Conservation (phyloP, 257 asterid genomes). For the Solanum etuberosum region DNA sequence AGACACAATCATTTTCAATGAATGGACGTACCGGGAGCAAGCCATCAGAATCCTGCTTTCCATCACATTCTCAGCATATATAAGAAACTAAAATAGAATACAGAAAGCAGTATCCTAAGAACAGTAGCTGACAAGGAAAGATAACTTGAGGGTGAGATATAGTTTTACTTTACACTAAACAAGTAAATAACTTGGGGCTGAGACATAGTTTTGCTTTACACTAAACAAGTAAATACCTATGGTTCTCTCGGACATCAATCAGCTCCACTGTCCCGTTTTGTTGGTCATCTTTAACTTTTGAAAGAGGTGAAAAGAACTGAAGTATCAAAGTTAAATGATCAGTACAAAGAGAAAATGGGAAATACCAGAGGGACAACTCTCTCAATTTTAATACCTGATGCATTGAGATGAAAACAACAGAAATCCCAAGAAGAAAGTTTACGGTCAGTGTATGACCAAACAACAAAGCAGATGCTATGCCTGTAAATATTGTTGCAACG, state of each 20-base stretch:
- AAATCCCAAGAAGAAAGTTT: slow-evolving; percentile 89
- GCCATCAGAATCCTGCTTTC: background rate
- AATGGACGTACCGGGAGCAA: background rate
- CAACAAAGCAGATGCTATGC: slow-evolving; percentile 89
- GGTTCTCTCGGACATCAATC: slow-evolving; percentile 32
- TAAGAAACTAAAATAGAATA: background rate
- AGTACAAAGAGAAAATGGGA: background rate
- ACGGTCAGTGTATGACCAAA: slow-evolving; percentile 91
- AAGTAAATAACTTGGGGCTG: background rate
- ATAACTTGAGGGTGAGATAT: background rate
- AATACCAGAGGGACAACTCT: background rate
- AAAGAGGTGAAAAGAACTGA: slow-evolving; percentile 89
- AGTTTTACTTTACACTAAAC: background rate
- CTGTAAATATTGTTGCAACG: slow-evolving; percentile 98
- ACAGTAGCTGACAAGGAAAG: background rate
- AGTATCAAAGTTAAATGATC: slow-evolving; percentile 9
- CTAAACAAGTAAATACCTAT: slow-evolving; percentile 28
- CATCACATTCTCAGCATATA: background rate
- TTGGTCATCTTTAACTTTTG: slow-evolving; percentile 84
- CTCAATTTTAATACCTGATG: slow-evolving; percentile 66
- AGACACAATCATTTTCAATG: background rate
- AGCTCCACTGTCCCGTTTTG: slow-evolving; percentile 47
- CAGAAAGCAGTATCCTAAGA: background rate
- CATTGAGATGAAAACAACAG: slow-evolving; percentile 97
- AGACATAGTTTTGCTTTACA: background rate